Conservation (phyloP, 495 filamentous ascomycete species). For the Barbatosphaeria neglecta region DNA sequence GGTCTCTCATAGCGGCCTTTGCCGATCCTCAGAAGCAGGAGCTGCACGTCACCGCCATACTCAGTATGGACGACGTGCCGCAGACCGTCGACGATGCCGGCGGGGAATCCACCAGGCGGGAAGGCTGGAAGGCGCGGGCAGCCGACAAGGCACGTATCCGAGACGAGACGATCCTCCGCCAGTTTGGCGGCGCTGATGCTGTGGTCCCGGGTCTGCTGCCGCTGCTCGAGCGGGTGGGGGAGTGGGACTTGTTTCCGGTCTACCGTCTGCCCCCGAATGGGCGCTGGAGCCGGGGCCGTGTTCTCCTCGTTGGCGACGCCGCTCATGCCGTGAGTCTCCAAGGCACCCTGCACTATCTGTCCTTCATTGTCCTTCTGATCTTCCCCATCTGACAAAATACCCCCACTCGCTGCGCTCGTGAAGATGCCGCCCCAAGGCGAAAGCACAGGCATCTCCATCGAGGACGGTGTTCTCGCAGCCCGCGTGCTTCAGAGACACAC, state of each 20-base stretch:
- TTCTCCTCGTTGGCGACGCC: conserved; percentile 42
- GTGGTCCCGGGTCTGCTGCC: conserved; percentile 39
- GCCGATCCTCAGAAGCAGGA: conserved; percentile 30
- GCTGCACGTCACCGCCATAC: conserved; percentile 41
- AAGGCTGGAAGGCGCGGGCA: conserved; percentile 37
- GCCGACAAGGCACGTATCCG: conserved; percentile 27
- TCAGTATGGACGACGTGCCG: conserved; percentile 39
- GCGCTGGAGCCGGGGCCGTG: conserved; percentile 31
- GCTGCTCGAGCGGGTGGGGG: conserved; percentile 32
- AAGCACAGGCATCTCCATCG: conserved; percentile 48
- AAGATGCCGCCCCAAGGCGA: conserved; percentile 54
- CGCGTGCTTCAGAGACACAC: conserved; percentile 28
- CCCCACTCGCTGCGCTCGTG: no score
- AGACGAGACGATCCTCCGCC: conserved; percentile 28
- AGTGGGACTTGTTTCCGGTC: conserved; percentile 51
- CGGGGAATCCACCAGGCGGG: conserved; percentile 22
- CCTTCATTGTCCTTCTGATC: no score
- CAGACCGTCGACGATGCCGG: no score
- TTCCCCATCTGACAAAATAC: background rate
- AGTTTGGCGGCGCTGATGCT: conserved; percentile 32
- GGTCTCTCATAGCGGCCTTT: conserved; percentile 42
- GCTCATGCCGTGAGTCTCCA: conserved; percentile 47
- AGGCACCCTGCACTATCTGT: no score
- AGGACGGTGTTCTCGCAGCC: conserved; percentile 48
- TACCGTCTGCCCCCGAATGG: conserved; percentile 41